Base-by-base conservation (phyloP, 2,329 filamentous ascomycete genomes). In the Verticillium zaregamsianum region DNA sequence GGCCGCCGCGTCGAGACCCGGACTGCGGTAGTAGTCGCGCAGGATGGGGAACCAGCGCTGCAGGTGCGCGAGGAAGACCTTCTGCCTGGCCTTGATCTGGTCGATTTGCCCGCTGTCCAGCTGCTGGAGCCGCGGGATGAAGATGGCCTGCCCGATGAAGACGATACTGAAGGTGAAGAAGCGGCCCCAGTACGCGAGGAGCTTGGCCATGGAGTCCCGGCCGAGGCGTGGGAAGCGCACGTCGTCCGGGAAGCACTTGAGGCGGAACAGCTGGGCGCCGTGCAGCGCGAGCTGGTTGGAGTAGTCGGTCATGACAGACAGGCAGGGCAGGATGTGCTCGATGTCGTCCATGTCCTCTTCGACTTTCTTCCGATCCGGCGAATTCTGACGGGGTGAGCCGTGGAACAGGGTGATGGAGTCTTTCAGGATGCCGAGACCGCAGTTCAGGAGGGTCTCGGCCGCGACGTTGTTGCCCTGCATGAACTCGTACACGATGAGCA, bases 401-500 rank as follows among this genome's bases (percentile, higher is more conserved):
- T 52, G 39, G 45, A 58, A 60, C 39, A 61, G 37, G 17, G 54
- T 60, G 45, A 62, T 62, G 35, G 32, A 61, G 45, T 40, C 59
- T 55, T 57, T 58, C 1, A 66, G 55, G 14, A 65, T 45, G 7
- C 52, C 33, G 17, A 65, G 56, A 15, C 60, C 59, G n/a, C 37
- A 59, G 23, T 63, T 64, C 20, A 65, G 59, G 5, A 66, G 61
- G 20, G 31, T 31, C 35, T 63, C 59, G 5, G 60, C 64, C 7
- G 33, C 59, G 17, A 57, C 55, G 49, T 61, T 61, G 33, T 63
- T 61, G 9, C 64, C 61, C 28, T 66, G 64, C 2, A 66, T 35
- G 15, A 64, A 40, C 59, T 66, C 64, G 37, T 63, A 64, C 9
- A 64, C 59, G 17, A 66, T 61, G 32, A 66, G 61, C 3, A 66